Base-by-base conservation (phyloP, 352 stramenopile genomes). In the Globisporangium viniferum region DNA sequence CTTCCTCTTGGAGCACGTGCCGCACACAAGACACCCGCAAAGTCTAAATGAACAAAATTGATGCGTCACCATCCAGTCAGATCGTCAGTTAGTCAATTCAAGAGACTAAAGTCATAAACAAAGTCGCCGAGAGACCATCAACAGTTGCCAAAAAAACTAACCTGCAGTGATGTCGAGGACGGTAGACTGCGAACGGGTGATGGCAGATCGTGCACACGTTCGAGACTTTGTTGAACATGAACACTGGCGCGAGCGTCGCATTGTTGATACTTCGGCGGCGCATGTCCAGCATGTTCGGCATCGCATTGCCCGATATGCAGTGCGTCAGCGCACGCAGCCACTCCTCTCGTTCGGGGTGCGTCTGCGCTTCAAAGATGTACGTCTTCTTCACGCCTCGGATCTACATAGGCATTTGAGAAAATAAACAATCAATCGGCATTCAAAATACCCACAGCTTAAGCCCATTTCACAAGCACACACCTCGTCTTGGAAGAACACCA, bases 161-260 rank as follows among this genome's bases (percentile, higher is more conserved):
- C 86, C 82, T 82, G 73, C 88, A 95, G 68, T 95, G 88, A 59
- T 95, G 88, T 44, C 88, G 84, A 33, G 83, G 85, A 0, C 86
- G 86, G 77, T 94, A 93, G 44, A 95, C 82, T 0, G 86, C 83
- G 65, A 95, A 95, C 58, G 78, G 90, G 64, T 93, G 84, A 48
- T 76, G 81, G 69, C 88, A 95, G 55, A 94, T 90, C 59, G 85
- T 94, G 72, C 88, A 95, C 18, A 92, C 85, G 64, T 90, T 93
- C 48, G 87, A 94, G 60, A 92, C 76, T 69, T 92, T 92, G 78
- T 93, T 81, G 60, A 93, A 95, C 78, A 95, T 91, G 68, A 93
- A 90, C 72, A 95, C 90, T n/a, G 88, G 86, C 20, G 88, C 88
- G 54, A 92, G 74, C 44, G 80, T 86, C 61, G 88, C 79, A 68